Base-by-base conservation (phyloP, 805 yeast genomes). In the Lipomyces anomalus region DNA sequence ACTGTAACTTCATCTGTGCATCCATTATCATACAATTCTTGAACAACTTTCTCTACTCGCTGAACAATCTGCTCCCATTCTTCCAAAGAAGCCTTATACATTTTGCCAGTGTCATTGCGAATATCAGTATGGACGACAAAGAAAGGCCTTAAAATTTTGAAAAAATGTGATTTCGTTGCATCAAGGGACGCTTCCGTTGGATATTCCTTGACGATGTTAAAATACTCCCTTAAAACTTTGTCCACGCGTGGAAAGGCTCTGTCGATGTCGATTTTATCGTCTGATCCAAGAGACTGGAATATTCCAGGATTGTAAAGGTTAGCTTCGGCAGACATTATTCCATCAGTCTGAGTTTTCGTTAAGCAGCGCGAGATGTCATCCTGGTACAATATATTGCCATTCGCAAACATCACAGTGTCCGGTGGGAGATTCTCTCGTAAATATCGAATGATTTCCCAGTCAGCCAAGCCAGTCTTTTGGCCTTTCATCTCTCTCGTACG, bases 401-500 rank as follows among this genome's bases (percentile, higher is more conserved):
- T 92, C 35, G 95, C 86, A 59, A 92, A 84, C 55, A 92, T 82
- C 0, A 92, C 97, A 1, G 90, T 87, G 39, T 80, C 92, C 0
- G 90, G 84, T 9, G 73, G 73, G 38, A 92, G 68, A 53, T 85
- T 82, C 23, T 88, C 95, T 46, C 92, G 71, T 34, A 92, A 61
- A 60, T 78, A 86, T 55, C 72, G 76, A 48, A 92, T 74, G 22
- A 81, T 72, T 24, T 78, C 73, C 97, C 98, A 90, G 66, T 92
- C 89, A 1, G 99, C 97, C 40, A 92, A 67, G 0, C 98, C 98
- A 0, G 98, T 90, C 48, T 78, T 76, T 63, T 90, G 97, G 4
- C 98, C 99, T 65, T 92, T 92, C 94, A 88, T 90, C 47, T 90
- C 98, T 53, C 99, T 74, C 1, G 97, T 82, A 57, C 98, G 76